Conservation (phyloP, 108 stramenopile genomes). For the Aurantiochytrium sp. region DNA sequence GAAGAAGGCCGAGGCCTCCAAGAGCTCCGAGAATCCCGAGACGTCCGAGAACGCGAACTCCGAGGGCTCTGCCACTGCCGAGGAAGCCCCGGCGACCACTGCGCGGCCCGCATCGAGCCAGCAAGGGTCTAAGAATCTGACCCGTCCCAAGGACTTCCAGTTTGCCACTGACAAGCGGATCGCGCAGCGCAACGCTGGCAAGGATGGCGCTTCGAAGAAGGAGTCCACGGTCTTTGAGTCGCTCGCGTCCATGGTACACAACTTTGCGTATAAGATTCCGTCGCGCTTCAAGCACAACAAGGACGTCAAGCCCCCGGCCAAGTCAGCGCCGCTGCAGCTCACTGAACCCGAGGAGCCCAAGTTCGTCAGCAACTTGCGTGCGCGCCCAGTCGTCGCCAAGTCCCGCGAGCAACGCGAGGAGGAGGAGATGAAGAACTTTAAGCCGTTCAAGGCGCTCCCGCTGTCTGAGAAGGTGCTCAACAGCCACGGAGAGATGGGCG, state of each 20-base stretch:
- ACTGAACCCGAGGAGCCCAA: slow-evolving; percentile 1
- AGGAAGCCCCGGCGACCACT: neutral
- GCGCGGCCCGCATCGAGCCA: neutral
- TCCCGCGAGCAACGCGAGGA: neutral
- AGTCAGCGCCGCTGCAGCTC: neutral
- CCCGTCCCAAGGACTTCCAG: neutral
- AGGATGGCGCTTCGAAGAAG: neutral
- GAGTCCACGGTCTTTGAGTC: neutral
- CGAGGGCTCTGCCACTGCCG: too few relatives aligned
- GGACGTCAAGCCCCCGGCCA: neutral
- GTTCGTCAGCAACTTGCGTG: neutral
- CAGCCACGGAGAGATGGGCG: neutral
- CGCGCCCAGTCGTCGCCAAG: neutral
- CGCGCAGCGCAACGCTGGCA: neutral
- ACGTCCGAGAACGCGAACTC: too few relatives aligned
- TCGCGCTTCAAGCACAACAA: neutral
- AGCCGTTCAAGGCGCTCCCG: slow-evolving; percentile 18
- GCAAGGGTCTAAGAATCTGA: neutral
- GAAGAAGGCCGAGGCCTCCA: too few relatives aligned
- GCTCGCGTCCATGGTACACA: neutral
- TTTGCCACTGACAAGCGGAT: neutral
- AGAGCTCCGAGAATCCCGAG: too few relatives aligned
- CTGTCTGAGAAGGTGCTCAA: neutral
- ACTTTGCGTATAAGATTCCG: neutral
- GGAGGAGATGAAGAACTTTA: neutral